Percentiles rank a stretch among this genome's conserved stretches.
Evolutionary conservation across 73 alveolate genomes (phyloP).

Genomic region (Uronychia setigera): DNA sequence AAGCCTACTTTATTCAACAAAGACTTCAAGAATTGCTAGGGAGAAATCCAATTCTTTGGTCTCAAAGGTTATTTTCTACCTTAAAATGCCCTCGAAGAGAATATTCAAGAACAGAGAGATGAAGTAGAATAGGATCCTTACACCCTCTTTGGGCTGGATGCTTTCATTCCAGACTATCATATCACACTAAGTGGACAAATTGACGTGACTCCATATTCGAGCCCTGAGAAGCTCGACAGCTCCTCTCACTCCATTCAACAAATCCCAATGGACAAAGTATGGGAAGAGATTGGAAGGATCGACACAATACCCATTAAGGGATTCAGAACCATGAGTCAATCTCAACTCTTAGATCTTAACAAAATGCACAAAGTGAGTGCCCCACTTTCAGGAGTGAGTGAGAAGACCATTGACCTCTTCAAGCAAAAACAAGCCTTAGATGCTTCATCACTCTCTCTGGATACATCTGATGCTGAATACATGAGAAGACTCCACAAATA

Average conservation of each 20-base stretch:
- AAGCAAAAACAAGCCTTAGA: too few relatives aligned
- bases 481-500: background rate
- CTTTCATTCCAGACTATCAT: background rate
- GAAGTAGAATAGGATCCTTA: too few relatives aligned
- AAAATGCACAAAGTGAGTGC: background rate
- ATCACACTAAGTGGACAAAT: background rate
- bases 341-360: background rate
- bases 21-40: slow-evolving; percentile 19
- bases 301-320: background rate
- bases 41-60: slow-evolving; percentile 51
- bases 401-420: background rate
- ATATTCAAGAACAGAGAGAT: too few relatives aligned
- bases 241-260: too few relatives aligned
- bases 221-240: slow-evolving; percentile 3
- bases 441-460: background rate
- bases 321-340: background rate
- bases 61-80: slow-evolving; percentile 24
- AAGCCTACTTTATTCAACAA: slow-evolving; percentile 43
- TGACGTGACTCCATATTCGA: background rate
- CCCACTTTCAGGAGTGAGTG: background rate
- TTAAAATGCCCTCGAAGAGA: too few relatives aligned
- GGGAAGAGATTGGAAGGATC: background rate
- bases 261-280: background rate
- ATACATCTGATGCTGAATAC: too few relatives aligned
- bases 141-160: too few relatives aligned